Base-by-base conservation (phyloP, 805 yeast species). In the Komagataella ulmi region DNA sequence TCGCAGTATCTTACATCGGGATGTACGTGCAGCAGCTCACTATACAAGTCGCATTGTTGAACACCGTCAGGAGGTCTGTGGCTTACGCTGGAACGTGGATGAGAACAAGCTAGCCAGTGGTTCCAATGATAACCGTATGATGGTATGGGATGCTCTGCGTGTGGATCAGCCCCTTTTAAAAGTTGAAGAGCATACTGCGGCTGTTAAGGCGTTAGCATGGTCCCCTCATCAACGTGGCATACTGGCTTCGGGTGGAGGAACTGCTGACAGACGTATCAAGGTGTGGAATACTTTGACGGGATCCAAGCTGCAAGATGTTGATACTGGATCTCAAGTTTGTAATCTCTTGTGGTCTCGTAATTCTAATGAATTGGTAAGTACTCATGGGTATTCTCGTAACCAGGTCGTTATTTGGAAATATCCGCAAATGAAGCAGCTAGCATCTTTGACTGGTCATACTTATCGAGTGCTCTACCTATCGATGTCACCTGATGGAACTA, bases 201-300 rank as follows among this genome's bases (percentile, higher is more conserved):
- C 99, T 0, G 95, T 93, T 3, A 93, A 93, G 67, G 99, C 98
- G 0, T 76, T 93, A 51, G 87, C 96, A 1, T 93, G 99, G 99
- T 86, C 95, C 1, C 98, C 99, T 2, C 98, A 93, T 63, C 96
- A 88, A 63, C 72, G 97, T 52, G 97, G 98, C 1, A 75, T 90
- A 2, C 66, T 93, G 52, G 98, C 98, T 1, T 79, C 93, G 1
- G 99, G 99, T 14, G 99, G 99, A 17, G 99, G 99, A 44, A 89
- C 98, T 0, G 90, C 95, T 1, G 99, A 93, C 66, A 80, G 91
- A 53, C 76, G 83, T 45, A 84, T 93, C 58, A 87, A 90, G 65
- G 80, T 89, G 21, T 93, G 98, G 98, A 93, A 90, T 64, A 85
- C 96, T 0, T 68, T 82, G 47, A 86, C 85, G 6, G 96, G 97